Evolutionary conservation across 2,329 filamentous ascomycete species (phyloP).

Genomic region (Macrophomina phaseolina): DNA sequence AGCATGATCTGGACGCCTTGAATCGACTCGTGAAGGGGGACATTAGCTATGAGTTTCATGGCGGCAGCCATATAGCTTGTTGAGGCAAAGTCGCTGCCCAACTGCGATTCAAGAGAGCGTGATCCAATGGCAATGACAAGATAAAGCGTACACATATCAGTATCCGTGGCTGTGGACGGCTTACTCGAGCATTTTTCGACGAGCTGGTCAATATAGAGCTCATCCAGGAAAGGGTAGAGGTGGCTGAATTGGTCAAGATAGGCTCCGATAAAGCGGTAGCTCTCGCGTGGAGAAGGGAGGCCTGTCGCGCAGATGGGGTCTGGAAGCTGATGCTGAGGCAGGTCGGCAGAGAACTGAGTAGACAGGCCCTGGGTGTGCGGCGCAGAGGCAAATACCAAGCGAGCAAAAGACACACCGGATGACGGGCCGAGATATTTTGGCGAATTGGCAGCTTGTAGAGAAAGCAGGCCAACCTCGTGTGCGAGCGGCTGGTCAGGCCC

Average conservation of each 20-base stretch:
- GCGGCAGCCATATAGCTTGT: conserved; percentile 59
- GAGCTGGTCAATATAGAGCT: conserved; percentile 50
- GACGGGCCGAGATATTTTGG: conserved; percentile 62
- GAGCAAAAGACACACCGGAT: conserved; percentile 61
- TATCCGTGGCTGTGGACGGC: background rate
- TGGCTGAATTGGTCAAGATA: conserved; percentile 58
- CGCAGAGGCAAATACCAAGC: conserved; percentile 51
- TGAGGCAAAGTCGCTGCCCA: conserved; percentile 52
- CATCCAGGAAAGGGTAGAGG: conserved; percentile 58
- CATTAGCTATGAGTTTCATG: conserved; percentile 52
- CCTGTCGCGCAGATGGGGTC: conserved; percentile 26
- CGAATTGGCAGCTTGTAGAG: conserved; percentile 55
- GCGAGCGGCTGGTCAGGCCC: conserved; percentile 37
- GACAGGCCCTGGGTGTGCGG: conserved; percentile 27
- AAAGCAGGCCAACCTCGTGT: conserved; percentile 61
- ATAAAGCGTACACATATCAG: background rate
- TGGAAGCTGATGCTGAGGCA: conserved; percentile 3
- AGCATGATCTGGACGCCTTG: conserved; percentile 58
- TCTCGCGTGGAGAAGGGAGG: conserved; percentile 44
- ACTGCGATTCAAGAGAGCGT: conserved; percentile 51
- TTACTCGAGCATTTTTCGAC: conserved; percentile 3
- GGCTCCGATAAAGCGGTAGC: conserved; percentile 49
- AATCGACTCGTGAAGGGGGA: conserved; percentile 57
- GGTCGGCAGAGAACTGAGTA: conserved; percentile 33
- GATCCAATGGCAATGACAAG: conserved; percentile 57